Conservation (phyloP, 2,329 filamentous ascomycete species). For the Fusarium falciforme region DNA sequence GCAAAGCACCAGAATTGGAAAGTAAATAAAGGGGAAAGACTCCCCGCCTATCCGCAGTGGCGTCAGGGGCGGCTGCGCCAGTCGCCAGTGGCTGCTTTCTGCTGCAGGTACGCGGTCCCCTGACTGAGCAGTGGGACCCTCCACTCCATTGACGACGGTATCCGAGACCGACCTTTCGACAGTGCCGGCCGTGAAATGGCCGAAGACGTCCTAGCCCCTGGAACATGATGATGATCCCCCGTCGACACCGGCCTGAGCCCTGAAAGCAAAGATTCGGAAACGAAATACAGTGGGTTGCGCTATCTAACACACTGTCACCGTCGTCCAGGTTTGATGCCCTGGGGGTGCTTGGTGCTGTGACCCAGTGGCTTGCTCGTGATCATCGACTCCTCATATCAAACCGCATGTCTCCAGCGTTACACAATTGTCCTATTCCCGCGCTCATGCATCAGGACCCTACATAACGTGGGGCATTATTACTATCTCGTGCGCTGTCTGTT, state of each 20-base stretch:
- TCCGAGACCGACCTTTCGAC: slow-evolving; percentile 13
- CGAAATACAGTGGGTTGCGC: slow-evolving; percentile 26
- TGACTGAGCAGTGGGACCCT: background rate
- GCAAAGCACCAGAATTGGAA: slow-evolving; percentile 19
- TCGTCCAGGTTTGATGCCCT: slow-evolving; percentile 16
- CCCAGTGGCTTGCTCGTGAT: slow-evolving; percentile 29
- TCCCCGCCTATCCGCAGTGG: slow-evolving; percentile 34
- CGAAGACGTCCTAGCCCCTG: slow-evolving; percentile 12
- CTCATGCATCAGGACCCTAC: slow-evolving; percentile 22
- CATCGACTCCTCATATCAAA: slow-evolving; percentile 35
- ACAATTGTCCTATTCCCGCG: slow-evolving; percentile 18
- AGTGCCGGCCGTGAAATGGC: slow-evolving; percentile 24
- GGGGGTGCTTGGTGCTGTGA: background rate
- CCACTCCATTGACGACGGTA: background rate
- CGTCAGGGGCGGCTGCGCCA: slow-evolving; percentile 29
- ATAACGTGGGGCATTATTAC: slow-evolving; percentile 31
- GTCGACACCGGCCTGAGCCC: background rate
- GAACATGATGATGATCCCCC: background rate
- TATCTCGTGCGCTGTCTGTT: slow-evolving; percentile 11
- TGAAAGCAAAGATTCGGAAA: slow-evolving; percentile 12
- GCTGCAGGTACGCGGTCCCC: slow-evolving; percentile 37
- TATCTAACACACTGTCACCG: slow-evolving; percentile 27
- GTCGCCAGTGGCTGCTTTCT: slow-evolving; percentile 23
- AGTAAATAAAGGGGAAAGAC: slow-evolving; percentile 37
- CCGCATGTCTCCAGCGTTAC: slow-evolving; percentile 19